These are phyloP conservation scores for Artemisia argyi DNA, from an alignment of 129 eudicot genomes.

Conservation along the genomic window DNA sequence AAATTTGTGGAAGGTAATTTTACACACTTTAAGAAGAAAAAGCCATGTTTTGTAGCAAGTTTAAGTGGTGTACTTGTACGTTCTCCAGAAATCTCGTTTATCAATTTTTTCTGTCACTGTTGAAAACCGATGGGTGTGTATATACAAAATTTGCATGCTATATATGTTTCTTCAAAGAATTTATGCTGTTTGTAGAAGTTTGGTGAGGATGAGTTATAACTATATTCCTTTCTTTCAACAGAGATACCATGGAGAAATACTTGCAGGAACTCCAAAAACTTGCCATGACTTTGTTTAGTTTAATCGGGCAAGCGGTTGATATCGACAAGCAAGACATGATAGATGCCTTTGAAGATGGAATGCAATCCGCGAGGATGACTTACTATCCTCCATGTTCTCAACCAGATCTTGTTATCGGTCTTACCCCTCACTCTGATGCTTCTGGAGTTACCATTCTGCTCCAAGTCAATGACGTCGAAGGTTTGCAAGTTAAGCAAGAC, in stretches of 20 bases:
- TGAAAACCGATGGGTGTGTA: no score
- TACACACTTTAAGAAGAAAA: no score
- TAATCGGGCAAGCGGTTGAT: constrained; percentile 47
- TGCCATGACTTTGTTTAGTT: constrained; percentile 24
- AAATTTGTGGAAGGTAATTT: no score
- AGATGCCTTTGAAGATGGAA: constrained; percentile 40
- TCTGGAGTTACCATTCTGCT: constrained; percentile 45
- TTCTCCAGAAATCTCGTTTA: no score
- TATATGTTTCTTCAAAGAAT: not conserved
- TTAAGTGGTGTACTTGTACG: no score
- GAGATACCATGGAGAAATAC: constrained; percentile 46
- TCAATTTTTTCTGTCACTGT: no score
- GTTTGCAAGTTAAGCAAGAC: constrained; percentile 52
- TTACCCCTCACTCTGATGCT: constrained; percentile 56
- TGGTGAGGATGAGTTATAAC: not conserved
- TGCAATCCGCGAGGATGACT: constrained; percentile 50
- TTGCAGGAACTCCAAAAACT: constrained; percentile 39
- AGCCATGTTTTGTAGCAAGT: no score
- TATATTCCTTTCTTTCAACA: constrained; percentile 6
- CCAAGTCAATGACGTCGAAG: constrained; percentile 41
- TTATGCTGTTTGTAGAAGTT: not conserved
- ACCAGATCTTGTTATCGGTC: constrained; percentile 53
- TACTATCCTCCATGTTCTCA: constrained; percentile 64
- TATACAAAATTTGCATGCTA: not conserved
- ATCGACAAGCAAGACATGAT: constrained; percentile 33